These are phyloP conservation scores for Magnaporthiopsis incrustans DNA, from an alignment of 2,329 filamentous ascomycete genomes.

Conservation along the genomic window DNA sequence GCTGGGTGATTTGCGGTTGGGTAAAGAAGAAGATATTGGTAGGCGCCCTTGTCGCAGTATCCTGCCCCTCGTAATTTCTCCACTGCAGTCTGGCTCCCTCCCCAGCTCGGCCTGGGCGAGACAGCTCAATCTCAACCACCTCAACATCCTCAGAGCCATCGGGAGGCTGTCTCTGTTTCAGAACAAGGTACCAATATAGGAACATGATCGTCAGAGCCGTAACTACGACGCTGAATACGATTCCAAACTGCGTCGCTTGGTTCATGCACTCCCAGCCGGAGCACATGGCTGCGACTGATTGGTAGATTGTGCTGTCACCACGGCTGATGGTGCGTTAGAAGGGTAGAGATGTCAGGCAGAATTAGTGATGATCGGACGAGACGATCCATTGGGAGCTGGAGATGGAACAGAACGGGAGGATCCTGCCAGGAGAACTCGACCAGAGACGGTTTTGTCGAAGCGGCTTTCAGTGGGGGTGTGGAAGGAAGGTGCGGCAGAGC, in stretches of 20 bases:
- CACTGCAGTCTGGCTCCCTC: neutral
- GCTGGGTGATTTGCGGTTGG: neutral
- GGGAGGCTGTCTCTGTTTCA: slow-evolving; percentile 1
- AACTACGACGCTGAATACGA: slow-evolving; percentile 28
- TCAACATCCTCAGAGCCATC: neutral
- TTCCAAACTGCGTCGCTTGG: slow-evolving; percentile 26
- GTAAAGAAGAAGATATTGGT: neutral
- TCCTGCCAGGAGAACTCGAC: too few species aligned
- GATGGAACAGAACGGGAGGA: neutral
- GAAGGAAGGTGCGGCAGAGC: neutral
- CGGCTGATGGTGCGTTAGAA: neutral
- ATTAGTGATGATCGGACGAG: neutral
- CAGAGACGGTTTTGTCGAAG: neutral
- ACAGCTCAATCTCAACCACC: slow-evolving; percentile 1
- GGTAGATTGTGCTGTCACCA: neutral
- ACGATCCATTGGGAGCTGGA: neutral
- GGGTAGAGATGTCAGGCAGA: neutral
- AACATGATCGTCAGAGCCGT: slow-evolving; percentile 20
- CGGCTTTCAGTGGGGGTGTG: neutral
- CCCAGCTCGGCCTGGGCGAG: neutral
- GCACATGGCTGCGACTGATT: slow-evolving; percentile 14
- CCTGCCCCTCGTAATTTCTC: neutral
- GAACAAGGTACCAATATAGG: slow-evolving; percentile 22
- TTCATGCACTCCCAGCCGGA: slow-evolving; percentile 32
- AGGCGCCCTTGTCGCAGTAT: neutral